These are phyloP conservation scores for Daldinia concentrica DNA, from an alignment of 495 filamentous ascomycete species.

Conservation along the genomic window DNA sequence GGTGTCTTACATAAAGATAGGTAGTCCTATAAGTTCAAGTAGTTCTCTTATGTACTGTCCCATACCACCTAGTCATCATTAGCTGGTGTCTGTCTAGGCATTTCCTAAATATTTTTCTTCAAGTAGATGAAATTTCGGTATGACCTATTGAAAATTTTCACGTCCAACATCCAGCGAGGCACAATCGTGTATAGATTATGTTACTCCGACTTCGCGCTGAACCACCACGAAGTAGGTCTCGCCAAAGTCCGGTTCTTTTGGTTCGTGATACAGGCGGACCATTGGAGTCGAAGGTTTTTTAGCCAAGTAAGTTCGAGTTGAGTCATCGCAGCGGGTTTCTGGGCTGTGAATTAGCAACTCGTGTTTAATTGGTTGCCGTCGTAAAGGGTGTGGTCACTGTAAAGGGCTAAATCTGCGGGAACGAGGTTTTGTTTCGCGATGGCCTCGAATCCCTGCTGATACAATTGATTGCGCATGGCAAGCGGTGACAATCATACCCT, in stretches of 20 bases:
- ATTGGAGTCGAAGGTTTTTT: constrained; percentile 25
- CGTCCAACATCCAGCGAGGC: constrained; percentile 27
- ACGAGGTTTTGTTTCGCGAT: constrained; percentile 32
- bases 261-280: constrained; percentile 30
- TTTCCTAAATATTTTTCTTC: not conserved
- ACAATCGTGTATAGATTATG: constrained; percentile 20
- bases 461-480: constrained; percentile 20
- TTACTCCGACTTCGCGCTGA: constrained; percentile 37
- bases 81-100: constrained; percentile 14
- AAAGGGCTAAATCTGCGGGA: constrained; percentile 35
- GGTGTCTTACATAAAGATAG: not conserved
- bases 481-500: constrained; percentile 16
- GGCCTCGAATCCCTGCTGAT: constrained; percentile 32
- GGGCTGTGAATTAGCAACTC: constrained; percentile 18
- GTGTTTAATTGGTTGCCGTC: constrained; percentile 26
- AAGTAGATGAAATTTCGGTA: constrained; percentile 1
- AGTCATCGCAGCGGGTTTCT: constrained; percentile 34
- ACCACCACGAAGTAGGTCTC: constrained; percentile 12
- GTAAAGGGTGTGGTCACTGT: constrained; percentile 13
- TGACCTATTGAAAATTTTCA: constrained; percentile 23
- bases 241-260: constrained; percentile 11
- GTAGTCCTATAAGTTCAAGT: constrained; percentile 16
- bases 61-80: constrained; percentile 16
- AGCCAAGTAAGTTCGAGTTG: constrained; percentile 33
- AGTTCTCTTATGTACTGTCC: not conserved